These are phyloP conservation scores for Xerocomus potaroensis DNA, from an alignment of 768 basidiomycete genomes.

Conservation along the genomic window DNA sequence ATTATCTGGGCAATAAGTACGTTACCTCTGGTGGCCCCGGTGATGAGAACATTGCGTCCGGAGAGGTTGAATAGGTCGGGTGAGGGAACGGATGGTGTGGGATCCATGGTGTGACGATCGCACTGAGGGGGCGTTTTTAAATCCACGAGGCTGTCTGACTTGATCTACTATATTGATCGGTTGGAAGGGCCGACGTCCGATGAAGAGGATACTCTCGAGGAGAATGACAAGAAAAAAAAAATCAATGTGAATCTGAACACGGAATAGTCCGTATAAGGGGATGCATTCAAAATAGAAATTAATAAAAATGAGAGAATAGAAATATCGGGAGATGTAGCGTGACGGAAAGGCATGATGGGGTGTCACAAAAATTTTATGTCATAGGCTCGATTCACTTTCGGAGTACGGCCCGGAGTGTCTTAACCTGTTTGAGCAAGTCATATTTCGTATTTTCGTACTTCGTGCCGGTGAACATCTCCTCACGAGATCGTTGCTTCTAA, in stretches of 20 bases:
- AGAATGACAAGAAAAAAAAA: constrained; percentile 12
- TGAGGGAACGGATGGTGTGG: constrained; percentile 45
- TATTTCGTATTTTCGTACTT: constrained; percentile 22
- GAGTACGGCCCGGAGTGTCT: constrained; percentile 31
- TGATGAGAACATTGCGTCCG: constrained; percentile 70
- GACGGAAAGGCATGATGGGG: no score
- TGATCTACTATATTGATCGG: constrained; percentile 33
- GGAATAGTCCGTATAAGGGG: constrained; percentile 10
- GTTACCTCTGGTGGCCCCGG: constrained; percentile 73
- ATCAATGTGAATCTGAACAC: constrained; percentile 9
- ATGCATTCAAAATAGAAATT: constrained; percentile 20
- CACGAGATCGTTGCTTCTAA: constrained; percentile 32
- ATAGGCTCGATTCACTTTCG: constrained; percentile 19
- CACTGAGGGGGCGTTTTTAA: constrained; percentile 16
- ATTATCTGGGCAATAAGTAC: constrained; percentile 21
- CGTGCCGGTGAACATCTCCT: constrained; percentile 22
- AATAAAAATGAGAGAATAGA: constrained; percentile 20
- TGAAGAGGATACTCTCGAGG: constrained; percentile 4
- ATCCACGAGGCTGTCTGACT: constrained; percentile 12
- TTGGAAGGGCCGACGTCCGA: constrained; percentile 26
- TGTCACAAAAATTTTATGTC: no score
- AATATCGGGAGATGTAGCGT: constrained; percentile 21
- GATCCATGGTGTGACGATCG: constrained; percentile 41
- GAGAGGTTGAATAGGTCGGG: constrained; percentile 63
- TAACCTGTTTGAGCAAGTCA: constrained; percentile 21